phyloP scores from a whole-genome alignment of 179 eudicot species.

The Heliamphora ciliata region DNA sequence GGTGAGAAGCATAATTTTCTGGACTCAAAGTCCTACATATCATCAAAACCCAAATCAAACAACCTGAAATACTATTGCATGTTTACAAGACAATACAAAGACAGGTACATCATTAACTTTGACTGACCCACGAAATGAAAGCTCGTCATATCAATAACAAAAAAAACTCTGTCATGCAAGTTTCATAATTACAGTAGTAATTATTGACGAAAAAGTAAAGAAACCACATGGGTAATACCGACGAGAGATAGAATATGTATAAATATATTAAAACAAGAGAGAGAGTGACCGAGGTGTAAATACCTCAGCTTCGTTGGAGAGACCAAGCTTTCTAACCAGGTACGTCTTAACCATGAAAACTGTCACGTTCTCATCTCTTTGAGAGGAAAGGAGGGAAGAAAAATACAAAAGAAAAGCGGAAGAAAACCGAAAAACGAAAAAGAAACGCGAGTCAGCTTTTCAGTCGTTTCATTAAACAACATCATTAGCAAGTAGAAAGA shows the following conservation, averaged over 20 bases:
- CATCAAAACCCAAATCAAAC: background rate
- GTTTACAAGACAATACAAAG: background rate
- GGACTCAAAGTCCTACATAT: too few relatives aligned
- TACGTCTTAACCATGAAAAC: conserved; percentile 16
- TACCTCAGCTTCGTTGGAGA: conserved; percentile 14
- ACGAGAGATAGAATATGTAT: too few relatives aligned
- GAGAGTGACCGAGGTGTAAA: background rate
- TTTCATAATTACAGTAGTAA: background rate
- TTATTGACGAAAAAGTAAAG: background rate
- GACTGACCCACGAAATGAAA: background rate
- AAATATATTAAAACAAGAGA: background rate
- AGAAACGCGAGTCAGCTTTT: background rate
- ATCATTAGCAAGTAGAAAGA: conserved; percentile 8
- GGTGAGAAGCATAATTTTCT: too few relatives aligned
- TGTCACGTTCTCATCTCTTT: conserved; percentile 15
- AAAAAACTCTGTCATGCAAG: conserved; percentile 7
- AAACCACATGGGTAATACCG: too few relatives aligned
- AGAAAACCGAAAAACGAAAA: background rate
- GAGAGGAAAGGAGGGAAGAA: background rate
- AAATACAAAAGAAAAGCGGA: background rate
- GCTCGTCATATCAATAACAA: background rate
- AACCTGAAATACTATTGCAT: background rate
- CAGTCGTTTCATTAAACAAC: conserved; percentile 2
- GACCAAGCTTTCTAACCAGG: conserved; percentile 18
- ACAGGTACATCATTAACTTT: background rate